Percentiles rank a stretch among this genome's conserved stretches.
Evolutionary conservation across 371 early-diverging fungal genomes (phyloP).

Genomic region (Thermomucor indicae-seudaticae): DNA sequence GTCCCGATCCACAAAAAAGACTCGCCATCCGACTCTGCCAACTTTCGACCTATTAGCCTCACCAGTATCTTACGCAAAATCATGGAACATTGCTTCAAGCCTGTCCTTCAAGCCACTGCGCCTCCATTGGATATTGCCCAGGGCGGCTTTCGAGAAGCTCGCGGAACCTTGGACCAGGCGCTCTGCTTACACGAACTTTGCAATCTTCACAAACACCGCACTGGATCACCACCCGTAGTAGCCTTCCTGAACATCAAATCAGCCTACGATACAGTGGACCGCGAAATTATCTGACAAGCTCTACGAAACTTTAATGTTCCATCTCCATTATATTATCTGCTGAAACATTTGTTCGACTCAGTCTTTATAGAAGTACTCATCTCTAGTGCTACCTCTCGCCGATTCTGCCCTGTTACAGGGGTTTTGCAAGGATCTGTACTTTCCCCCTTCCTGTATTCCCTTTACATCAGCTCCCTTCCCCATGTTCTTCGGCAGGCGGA

Average conservation of each 20-base stretch:
- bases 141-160: constrained; percentile 25
- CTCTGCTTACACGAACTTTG: constrained; percentile 18
- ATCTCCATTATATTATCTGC: constrained; percentile 2
- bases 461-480: constrained; percentile 20
- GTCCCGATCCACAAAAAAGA: constrained; percentile 13
- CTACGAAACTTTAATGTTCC: constrained; percentile 1
- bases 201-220: not conserved
- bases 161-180: constrained; percentile 27
- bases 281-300: constrained; percentile 11
- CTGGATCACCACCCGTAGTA: constrained; percentile 3
- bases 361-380: constrained; percentile 11
- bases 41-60: constrained; percentile 20
- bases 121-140: constrained; percentile 17
- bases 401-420: constrained; percentile 15
- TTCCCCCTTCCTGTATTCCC: constrained; percentile 15
- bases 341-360: constrained; percentile 16
- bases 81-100: constrained; percentile 6
- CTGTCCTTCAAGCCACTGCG: not conserved
- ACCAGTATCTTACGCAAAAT: constrained; percentile 13
- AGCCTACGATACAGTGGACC: constrained; percentile 27
- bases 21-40: constrained; percentile 1
- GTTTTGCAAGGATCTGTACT: constrained; percentile 26
- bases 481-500: constrained; percentile 3
- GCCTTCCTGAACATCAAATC: constrained; percentile 27
- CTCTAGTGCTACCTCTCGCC: constrained; percentile 3